Evolutionary conservation across 2,329 filamentous ascomycete species (phyloP), one percentile per base, ranked within the genome.

Genomic region (Biscogniauxia marginata): DNA sequence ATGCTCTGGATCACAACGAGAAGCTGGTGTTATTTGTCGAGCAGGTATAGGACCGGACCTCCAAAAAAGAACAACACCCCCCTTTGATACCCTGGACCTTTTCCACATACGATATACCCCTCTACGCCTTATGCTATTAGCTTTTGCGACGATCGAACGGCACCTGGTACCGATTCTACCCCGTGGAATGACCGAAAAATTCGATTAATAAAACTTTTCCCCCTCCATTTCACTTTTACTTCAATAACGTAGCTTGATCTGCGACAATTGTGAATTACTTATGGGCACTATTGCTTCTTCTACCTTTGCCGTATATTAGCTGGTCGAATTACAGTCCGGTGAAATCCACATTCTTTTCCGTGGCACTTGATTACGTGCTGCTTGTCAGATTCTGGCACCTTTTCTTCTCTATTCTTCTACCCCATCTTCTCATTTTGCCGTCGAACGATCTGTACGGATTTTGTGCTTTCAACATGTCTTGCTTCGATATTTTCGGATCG

Each of bases 21-120:
- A 97, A 97, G 77, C 79, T 98, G 61, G 85, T 93, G 53, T 78
- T 97, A 22, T 90, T 86, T 63, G 87, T 90, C 25, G 84, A 87
- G 62, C 75, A 77, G 53, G 73, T 75, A 59, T 83, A 71, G 74
- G 55, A 47, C 45, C 48, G 55, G 50, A 34, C 8, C 30, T 18
- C 23, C 22, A 9, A 39, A 39, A 11, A 39, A 39, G 9, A 39
- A 39, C 30, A 39, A 39, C n/a, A n/a, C 22, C 19, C n/a, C 23
- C 52, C 50, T 56, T 55, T 44, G 57, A 59, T 55, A 56, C 51
- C 50, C 62, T 47, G 53, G 30, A 54, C 43, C 46, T 56, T 66
- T 63, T 62, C 54, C 53, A 57, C 63, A 57, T 59, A 54, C 59
- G 53, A 66, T 67, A 69, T 68, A 68, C 68, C 67, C 30, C 67